Percentiles rank a stretch among this genome's conserved stretches.
Evolutionary conservation across 768 basidiomycete species (phyloP).

Genomic region (Butyriboletus loyo): DNA sequence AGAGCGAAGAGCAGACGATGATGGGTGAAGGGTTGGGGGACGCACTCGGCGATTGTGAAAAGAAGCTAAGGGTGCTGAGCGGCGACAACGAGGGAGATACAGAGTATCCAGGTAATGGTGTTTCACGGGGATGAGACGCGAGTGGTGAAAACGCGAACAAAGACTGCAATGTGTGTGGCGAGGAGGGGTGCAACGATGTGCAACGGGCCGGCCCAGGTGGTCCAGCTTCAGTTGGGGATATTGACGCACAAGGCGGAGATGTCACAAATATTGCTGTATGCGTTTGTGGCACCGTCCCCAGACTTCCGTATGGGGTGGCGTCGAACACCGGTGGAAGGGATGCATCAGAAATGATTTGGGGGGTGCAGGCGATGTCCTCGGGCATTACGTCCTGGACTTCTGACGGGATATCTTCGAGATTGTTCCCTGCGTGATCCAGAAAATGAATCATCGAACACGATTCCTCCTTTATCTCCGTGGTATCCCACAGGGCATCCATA

Average conservation of each 20-base stretch:
- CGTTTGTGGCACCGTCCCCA: not conserved
- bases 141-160: not conserved
- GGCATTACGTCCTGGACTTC: slow-evolving; percentile 7
- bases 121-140: not conserved
- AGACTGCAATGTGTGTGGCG: not conserved
- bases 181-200: not conserved
- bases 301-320: not conserved
- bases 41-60: slow-evolving; percentile 7
- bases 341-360: not conserved
- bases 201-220: not conserved
- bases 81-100: slow-evolving; percentile 16
- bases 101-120: not conserved
- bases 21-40: slow-evolving; percentile 4
- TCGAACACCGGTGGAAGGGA: not conserved
- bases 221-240: not conserved
- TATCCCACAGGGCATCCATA: not conserved
- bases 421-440: slow-evolving; percentile 13
- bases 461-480: not conserved
- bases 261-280: not conserved
- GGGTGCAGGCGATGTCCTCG: slow-evolving; percentile 23
- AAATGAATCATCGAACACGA: not conserved
- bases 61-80: slow-evolving; percentile 9
- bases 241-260: not conserved
- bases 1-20: not conserved
- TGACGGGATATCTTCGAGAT: slow-evolving; percentile 12